phyloP scores from a whole-genome alignment of 2,329 filamentous ascomycete genomes.

The Scedosporium dehoogii region DNA sequence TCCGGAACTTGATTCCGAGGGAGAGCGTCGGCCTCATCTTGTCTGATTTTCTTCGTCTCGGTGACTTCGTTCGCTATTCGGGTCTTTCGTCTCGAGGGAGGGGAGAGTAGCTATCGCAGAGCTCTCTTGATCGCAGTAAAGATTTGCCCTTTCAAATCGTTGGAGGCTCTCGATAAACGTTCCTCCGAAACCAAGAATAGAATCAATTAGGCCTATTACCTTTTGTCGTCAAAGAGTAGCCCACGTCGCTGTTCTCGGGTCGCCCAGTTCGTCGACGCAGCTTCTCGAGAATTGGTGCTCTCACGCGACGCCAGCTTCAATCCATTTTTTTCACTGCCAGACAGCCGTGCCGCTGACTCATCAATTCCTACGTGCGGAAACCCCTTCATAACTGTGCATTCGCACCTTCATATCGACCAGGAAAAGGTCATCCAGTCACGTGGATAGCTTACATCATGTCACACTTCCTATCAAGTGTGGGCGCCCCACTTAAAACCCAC shows the following conservation, averaged over 20 bases:
- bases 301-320: not conserved
- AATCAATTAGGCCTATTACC: no score
- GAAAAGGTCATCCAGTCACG: not conserved
- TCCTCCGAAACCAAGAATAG: no score
- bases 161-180: no score
- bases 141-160: not conserved
- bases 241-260: not conserved
- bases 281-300: not conserved
- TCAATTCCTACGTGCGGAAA: not conserved
- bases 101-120: not conserved
- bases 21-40: constrained; percentile 58
- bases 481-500: no score
- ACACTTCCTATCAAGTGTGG: not conserved
- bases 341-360: not conserved
- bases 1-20: constrained; percentile 60
- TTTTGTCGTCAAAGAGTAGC: not conserved
- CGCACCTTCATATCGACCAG: not conserved
- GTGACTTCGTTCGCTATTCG: not conserved
- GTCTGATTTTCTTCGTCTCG: constrained; percentile 3
- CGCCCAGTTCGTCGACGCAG: not conserved
- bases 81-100: not conserved
- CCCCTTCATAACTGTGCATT: not conserved
- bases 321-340: not conserved
- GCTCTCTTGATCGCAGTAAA: not conserved
- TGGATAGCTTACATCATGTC: not conserved